phyloP scores from a whole-genome alignment of 495 filamentous ascomycete genomes.

The Penicillium verhagenii region DNA sequence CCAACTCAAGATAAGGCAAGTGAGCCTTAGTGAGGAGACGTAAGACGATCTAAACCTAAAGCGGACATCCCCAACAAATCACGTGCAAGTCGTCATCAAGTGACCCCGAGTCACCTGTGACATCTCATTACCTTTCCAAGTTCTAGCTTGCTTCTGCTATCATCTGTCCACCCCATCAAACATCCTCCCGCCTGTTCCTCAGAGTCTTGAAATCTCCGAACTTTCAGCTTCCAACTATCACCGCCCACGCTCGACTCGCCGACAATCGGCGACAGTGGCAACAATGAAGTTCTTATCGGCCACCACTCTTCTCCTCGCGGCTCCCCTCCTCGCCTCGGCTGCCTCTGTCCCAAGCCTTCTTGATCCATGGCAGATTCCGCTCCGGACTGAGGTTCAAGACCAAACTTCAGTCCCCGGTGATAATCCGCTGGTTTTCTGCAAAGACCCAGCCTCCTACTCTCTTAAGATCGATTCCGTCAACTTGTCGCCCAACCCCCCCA shows the following conservation, averaged over 20 bases:
- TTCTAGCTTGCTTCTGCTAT: neutral
- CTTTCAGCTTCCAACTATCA: too few species aligned
- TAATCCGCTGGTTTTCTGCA: slow-evolving; percentile 63
- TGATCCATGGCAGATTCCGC: slow-evolving; percentile 32
- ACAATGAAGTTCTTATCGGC: slow-evolving; percentile 50
- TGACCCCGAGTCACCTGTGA: too few species aligned
- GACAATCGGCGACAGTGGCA: slow-evolving; percentile 3
- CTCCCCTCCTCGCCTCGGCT: slow-evolving; percentile 35
- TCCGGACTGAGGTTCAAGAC: slow-evolving; percentile 15
- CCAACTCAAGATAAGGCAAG: neutral
- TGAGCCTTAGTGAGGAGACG: slow-evolving; percentile 3
- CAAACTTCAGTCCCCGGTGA: slow-evolving; percentile 35
- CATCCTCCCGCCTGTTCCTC: neutral
- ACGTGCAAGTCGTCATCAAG: slow-evolving; percentile 30
- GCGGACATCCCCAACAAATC: slow-evolving; percentile 1
- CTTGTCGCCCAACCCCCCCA: slow-evolving; percentile 80
- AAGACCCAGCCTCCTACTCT: slow-evolving; percentile 56
- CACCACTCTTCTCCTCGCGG: slow-evolving; percentile 32
- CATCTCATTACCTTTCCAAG: neutral
- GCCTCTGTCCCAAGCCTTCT: slow-evolving; percentile 25
- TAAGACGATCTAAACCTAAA: slow-evolving; percentile 9
- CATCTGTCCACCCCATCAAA: neutral
- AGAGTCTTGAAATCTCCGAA: neutral
- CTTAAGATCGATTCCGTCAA: slow-evolving; percentile 77
- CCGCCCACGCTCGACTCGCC: neutral